Evolutionary conservation across 164 flowering plant genomes (phyloP), one percentile per base, ranked within the genome.

Genomic region (Vitis labrusca): DNA sequence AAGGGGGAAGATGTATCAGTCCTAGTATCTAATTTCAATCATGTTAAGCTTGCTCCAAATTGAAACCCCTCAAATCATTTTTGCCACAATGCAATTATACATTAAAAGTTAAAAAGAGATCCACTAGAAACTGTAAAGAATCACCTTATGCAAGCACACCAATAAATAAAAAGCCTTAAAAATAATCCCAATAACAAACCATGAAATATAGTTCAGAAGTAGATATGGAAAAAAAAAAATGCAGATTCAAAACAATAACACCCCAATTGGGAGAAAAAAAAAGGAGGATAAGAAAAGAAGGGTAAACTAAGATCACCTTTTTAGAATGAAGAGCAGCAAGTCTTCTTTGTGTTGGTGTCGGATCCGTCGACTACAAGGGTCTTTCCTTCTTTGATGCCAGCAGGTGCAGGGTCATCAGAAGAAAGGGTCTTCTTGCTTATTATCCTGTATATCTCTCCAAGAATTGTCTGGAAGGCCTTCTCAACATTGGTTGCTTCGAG

Each of bases 401-500:
- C 65, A 14, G 85, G 51, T 10, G 77, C 76, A 2, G 88, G 57
- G 70, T 79, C 85, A 4, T 72, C 81, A 2, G 84, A 65, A 10
- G 88, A 69, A 8, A 86, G 76, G 0, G 85, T 54, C 67, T 84
- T 86, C 84, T 81, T 84, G 52, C 86, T 84, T 48, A 85, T 85
- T 16, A 80, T 83, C 61, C 89, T 61, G 72, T 87, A 85, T 60
- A 89, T 87, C 75, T 89, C 89, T 0, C 80, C 69, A 10, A 89
- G 88, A 65, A 83, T 87, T 2, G 80, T 83, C 68, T 84, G 88
- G 71, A 87, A 89, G 57, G 93, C 84, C 75, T 84, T 84, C 75
- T 89, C 93, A 11, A 89, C 93, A 58, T 89, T 89, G n/a, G 61
- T 76, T 8, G 93, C 86, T 79, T 89, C 93, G 10, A 89, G 89